Evolutionary conservation across 352 stramenopile species (phyloP).

Genomic region (Pythium folliculosum): DNA sequence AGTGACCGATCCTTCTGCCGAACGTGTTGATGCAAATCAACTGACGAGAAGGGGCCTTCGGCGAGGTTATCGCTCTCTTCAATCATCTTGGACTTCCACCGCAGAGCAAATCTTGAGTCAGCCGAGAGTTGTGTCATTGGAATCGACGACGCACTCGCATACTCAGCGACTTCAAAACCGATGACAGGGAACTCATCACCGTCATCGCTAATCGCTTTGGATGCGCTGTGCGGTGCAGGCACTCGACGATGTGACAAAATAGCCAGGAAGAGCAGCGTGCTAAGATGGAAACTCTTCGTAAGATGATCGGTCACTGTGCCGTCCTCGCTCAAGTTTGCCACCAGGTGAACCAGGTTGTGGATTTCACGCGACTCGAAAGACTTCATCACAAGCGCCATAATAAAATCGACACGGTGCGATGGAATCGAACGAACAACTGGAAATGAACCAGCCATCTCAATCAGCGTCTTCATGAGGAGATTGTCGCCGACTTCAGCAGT

Average conservation of each 20-base stretch:
- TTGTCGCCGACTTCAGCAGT: slow-evolving; percentile 29
- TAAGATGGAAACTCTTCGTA: slow-evolving; percentile 54
- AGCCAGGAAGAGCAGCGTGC: slow-evolving; percentile 67
- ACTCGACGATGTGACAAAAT: slow-evolving; percentile 53
- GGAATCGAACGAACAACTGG: slow-evolving; percentile 27
- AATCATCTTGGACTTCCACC: slow-evolving; percentile 55
- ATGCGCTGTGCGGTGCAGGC: background rate
- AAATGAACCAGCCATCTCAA: slow-evolving; percentile 63
- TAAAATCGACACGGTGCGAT: slow-evolving; percentile 22
- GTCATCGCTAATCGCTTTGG: slow-evolving; percentile 23
- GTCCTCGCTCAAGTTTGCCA: slow-evolving; percentile 54
- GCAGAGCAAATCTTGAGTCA: slow-evolving; percentile 67
- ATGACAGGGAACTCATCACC: slow-evolving; percentile 72
- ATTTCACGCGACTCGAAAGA: slow-evolving; percentile 47
- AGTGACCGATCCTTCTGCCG: background rate
- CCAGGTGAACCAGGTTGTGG: slow-evolving; percentile 65
- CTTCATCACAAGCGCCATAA: slow-evolving; percentile 27
- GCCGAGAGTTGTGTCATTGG: slow-evolving; percentile 69
- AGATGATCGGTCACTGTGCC: slow-evolving; percentile 41
- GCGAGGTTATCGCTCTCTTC: slow-evolving; percentile 28
- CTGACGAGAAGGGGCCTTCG: slow-evolving; percentile 51
- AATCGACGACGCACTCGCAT: slow-evolving; percentile 46
- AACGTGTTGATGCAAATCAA: slow-evolving; percentile 60
- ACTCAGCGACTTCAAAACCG: slow-evolving; percentile 50
- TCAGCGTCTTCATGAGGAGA: slow-evolving; percentile 69